Base-by-base conservation (phyloP, 306 rosid species). In the Herpetospermum pedunculosum region DNA sequence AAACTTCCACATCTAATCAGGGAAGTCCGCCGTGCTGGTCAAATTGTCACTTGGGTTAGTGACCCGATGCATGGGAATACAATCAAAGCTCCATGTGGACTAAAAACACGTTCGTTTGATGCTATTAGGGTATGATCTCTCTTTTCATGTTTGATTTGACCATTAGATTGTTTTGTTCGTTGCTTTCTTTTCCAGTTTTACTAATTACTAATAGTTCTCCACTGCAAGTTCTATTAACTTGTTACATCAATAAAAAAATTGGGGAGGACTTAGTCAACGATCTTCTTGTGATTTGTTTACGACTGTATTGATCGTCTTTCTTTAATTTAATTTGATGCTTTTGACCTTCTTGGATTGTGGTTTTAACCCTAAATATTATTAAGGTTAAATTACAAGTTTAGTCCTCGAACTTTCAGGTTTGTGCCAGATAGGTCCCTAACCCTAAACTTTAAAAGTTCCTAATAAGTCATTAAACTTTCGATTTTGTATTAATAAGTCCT, bases 11-110 rank as follows among this genome's bases (percentile, higher is more conserved):
- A 82, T 76, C 82, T 82, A 16, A 82, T 82, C 48, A 75, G 80
- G 70, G 85, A 79, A 43, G 78, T 78, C 18, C 85, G 82, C 18
- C 29, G 82, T 21, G 82, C 82, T 12, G 80, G 85, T 62, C 82
- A 82, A 49, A 62, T 64, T 30, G 80, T 82, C 71, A 82, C 85
- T 43, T 82, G 85, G 80, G 85, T 82, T 35, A 82, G 85, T 18
- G 85, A 82, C 53, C 85, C 85, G 3, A 81, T 81, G 82, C 85
- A 78, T 29, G 82, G 85, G 77, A 81, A 81, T 70, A 81, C 85
- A 49, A 81, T 78, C 68, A 81, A 81, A 75, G 85, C 82, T 70
- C 85, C 85, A 0, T 81, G 85, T 64, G 85, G 85, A 38, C 80
- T 82, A 41, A 82, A 82, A 78, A 82, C 85, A 13, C 85, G 82